Evolutionary conservation across 2,329 filamentous ascomycete genomes (phyloP), one percentile per base, ranked within the genome.

Genomic region (Ambrosiella cleistominuta): DNA sequence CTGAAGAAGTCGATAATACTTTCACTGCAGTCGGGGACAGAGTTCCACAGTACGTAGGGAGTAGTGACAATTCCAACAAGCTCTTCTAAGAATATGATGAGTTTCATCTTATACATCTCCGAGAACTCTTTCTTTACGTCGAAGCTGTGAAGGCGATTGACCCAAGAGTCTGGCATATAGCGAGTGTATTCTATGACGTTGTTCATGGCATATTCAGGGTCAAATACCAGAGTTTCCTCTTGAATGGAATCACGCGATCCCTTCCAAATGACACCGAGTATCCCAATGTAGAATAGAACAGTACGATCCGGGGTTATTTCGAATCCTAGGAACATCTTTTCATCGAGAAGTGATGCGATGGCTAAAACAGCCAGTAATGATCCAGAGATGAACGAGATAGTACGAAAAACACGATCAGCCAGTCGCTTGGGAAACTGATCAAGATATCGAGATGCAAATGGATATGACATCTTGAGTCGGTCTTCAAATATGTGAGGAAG

Each of bases 361-460:
- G 86, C 86, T 37, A 98, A 76, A 3, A 98, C 86, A 2, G 88
- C 89, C 3, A 88, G 85, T 40, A 97, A 76, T 0, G 91, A 88
- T 6, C 93, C 90, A 7, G 87, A 80, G 61, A 97, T 78, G 65
- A 98, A 96, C 1, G 89, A 83, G 37, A 96, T 77, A 53, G 94
- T 95, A 45, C 85, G 80, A 9, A 86, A 86, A 40, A 91, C 68
- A 64, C 95, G 89, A 61, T 93, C 85, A 0, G 84, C 93, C 70
- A 96, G 95, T 66, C 90, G 83, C 68, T 97, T 97, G 0, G 93
- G 93, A 61, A 98, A 98, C 63, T 97, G 91, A 63, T 95, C 88
- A 35, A 98, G 78, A 65, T 98, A 98, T 53, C 88, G 81, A 39
- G 85, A 88, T 1, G 93, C 91, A 67, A 88, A 96, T 0, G 91